Evolutionary conservation across 192 early-diverging fungal species (phyloP).

Genomic region (Thamnidium elegans): DNA sequence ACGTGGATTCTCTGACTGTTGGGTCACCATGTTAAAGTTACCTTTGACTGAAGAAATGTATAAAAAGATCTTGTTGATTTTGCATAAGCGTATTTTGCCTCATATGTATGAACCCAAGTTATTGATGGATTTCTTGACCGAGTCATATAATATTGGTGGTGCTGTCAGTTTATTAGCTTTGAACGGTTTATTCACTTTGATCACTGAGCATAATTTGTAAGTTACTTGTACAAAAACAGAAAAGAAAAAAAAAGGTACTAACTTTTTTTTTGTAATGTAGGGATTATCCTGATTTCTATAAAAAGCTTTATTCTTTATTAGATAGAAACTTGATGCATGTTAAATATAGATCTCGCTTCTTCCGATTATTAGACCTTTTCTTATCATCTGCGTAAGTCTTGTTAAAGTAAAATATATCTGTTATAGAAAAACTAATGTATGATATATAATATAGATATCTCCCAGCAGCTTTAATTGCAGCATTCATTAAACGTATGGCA

Average conservation of each 20-base stretch:
- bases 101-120: slow-evolving; percentile 71
- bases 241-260: background rate
- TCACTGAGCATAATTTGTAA: slow-evolving; percentile 91
- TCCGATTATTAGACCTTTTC: slow-evolving; percentile 88
- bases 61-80: slow-evolving; percentile 73
- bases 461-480: slow-evolving; percentile 86
- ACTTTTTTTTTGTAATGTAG: slow-evolving; percentile 35
- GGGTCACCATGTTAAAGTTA: slow-evolving; percentile 73
- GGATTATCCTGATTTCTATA: slow-evolving; percentile 98
- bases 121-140: slow-evolving; percentile 93
- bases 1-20: slow-evolving; percentile 71
- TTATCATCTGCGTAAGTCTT: slow-evolving; percentile 72
- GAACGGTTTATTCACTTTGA: slow-evolving; percentile 94
- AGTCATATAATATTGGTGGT: slow-evolving; percentile 86
- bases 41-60: slow-evolving; percentile 71
- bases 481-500: slow-evolving; percentile 90
- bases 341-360: slow-evolving; percentile 94
- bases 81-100: slow-evolving; percentile 92
- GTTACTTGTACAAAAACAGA: slow-evolving; percentile 26
- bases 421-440: background rate
- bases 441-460: slow-evolving; percentile 65
- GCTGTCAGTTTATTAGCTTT: slow-evolving; percentile 87
- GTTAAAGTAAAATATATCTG: background rate
- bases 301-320: slow-evolving; percentile 88
- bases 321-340: slow-evolving; percentile 88